A percentile compares a stretch with the other conserved stretches of the same genome.
These are phyloP conservation scores for Coemansia sp. DNA, from an alignment of 192 early-diverging fungal genomes.

Conservation along the genomic window DNA sequence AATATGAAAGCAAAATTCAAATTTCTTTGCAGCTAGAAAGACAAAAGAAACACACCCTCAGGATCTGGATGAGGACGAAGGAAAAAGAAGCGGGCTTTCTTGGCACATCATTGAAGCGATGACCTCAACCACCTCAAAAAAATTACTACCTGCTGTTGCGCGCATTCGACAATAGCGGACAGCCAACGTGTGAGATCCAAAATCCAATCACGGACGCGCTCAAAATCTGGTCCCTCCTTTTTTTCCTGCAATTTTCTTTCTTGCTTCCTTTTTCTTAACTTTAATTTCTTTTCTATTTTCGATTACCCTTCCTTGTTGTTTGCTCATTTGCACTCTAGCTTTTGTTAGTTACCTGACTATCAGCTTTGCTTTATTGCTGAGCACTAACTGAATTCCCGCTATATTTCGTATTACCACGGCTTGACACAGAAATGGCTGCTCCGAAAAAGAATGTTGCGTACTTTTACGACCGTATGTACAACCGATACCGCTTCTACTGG, in stretches of 20 bases:
- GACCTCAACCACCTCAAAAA: neutral
- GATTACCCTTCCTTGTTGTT: neutral
- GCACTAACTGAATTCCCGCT: neutral
- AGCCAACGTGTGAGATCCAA: no score
- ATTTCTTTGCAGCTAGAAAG: neutral
- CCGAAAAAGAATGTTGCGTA: conserved; percentile 53
- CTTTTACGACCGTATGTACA: conserved; percentile 54
- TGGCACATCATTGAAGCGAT: neutral
- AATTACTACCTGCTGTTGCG: neutral
- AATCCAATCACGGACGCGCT: neutral
- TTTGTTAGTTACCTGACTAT: neutral
- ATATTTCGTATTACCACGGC: neutral
- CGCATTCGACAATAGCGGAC: no score
- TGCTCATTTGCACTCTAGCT: neutral
- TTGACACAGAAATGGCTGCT: neutral
- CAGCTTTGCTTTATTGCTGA: neutral
- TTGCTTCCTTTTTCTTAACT: neutral
- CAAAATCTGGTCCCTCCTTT: neutral
- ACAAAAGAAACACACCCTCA: neutral
- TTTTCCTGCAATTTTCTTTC: conserved; percentile 12
- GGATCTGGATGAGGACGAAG: no score
- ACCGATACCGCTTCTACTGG: neutral
- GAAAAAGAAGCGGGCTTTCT: no score
- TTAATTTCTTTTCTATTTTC: conserved; percentile 1
- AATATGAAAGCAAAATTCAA: neutral